Evolutionary conservation across 257 asterid genomes (phyloP).

Genomic region (Solanum pennellii): DNA sequence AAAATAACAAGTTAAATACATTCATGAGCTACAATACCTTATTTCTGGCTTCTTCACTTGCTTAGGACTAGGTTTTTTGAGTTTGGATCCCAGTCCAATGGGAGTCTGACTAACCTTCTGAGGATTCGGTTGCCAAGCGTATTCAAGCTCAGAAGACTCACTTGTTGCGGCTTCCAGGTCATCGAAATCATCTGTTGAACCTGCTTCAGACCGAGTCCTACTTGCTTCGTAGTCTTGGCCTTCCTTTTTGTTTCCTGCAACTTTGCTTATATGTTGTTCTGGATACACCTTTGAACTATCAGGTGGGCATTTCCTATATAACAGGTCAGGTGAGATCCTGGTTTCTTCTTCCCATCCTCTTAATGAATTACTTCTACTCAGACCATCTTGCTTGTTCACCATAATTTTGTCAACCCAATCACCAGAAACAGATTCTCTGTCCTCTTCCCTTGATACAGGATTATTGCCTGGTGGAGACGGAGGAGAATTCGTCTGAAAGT

Average conservation of each 20-base stretch:
- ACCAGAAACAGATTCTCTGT: constrained; percentile 21
- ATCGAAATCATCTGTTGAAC: constrained; percentile 27
- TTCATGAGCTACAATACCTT: constrained; percentile 24
- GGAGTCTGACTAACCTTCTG: constrained; percentile 24
- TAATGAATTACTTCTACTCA: constrained; percentile 3
- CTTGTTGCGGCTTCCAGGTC: constrained; percentile 53
- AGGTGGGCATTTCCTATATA: constrained; percentile 11
- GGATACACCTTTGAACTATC: constrained; percentile 4
- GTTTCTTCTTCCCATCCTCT: constrained; percentile 17
- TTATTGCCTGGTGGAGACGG: constrained; percentile 29
- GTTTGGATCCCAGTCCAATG: constrained; percentile 27
- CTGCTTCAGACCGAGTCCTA: constrained; percentile 4
- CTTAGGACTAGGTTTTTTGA: constrained; percentile 40
- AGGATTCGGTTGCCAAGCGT: constrained; percentile 25
- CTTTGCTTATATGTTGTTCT: neutral
- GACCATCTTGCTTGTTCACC: constrained; percentile 26
- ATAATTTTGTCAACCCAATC: constrained; percentile 50
- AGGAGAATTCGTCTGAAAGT: constrained; percentile 31
- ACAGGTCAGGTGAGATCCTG: constrained; percentile 14
- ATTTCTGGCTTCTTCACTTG: constrained; percentile 32
- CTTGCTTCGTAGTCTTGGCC: constrained; percentile 26
- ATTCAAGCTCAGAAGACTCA: constrained; percentile 62
- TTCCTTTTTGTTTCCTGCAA: constrained; percentile 21
- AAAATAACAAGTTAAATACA: neutral
- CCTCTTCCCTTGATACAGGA: constrained; percentile 29